phyloP scores from a whole-genome alignment of 2,329 filamentous ascomycete genomes.

The Pseudogymnoascus sp. region DNA sequence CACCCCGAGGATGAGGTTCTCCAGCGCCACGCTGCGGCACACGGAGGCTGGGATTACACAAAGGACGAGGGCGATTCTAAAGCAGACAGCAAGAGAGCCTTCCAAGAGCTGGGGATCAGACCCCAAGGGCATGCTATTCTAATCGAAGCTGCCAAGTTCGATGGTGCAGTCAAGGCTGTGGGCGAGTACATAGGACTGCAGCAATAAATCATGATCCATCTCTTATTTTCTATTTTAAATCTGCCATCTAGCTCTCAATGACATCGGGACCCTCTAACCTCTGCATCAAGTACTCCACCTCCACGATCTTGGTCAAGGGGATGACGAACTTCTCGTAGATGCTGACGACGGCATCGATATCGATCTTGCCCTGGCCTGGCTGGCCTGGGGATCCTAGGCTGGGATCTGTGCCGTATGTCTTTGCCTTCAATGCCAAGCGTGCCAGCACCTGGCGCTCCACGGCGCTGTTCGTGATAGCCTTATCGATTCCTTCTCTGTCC shows the following conservation, averaged over 20 bases:
- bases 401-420: constrained; percentile 89
- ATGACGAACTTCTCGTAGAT: constrained; percentile 95
- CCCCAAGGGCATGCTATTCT: constrained; percentile 78
- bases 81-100: constrained; percentile 87
- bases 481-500: constrained; percentile 75
- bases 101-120: constrained; percentile 86
- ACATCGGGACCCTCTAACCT: constrained; percentile 49
- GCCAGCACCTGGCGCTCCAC: constrained; percentile 92
- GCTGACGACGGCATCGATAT: constrained; percentile 80
- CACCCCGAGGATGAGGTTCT: constrained; percentile 92
- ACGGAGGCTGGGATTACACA: constrained; percentile 68
- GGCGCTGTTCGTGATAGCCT: constrained; percentile 79
- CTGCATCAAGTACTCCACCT: constrained; percentile 98
- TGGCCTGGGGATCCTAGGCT: constrained; percentile 45
- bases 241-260: constrained; percentile 7
- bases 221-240: constrained; percentile 10
- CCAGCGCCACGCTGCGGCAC: constrained; percentile 64
- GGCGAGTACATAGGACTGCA: constrained; percentile 61
- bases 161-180: constrained; percentile 67
- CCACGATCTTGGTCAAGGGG: constrained; percentile 93
- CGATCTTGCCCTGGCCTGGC: constrained; percentile 67
- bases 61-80: constrained; percentile 70
- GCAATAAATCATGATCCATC: constrained; percentile 30
- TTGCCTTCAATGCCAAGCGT: constrained; percentile 76
- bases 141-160: constrained; percentile 73